Conservation (phyloP, 2,329 filamentous ascomycete genomes). For the Epichloe elymi region DNA sequence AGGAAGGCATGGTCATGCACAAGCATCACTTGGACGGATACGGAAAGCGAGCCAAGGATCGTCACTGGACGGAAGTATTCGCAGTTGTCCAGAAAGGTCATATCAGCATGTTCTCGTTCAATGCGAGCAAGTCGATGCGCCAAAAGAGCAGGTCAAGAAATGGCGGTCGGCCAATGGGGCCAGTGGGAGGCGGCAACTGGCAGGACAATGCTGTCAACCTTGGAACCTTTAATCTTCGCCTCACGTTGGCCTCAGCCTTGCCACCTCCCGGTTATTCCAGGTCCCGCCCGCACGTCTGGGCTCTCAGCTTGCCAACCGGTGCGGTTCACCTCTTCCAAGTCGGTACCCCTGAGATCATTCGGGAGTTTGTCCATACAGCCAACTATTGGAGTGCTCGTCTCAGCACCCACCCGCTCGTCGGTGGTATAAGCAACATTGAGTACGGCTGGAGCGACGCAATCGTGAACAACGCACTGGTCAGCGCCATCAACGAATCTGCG, state of each 20-base stretch:
- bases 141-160: slow-evolving; percentile 48
- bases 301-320: slow-evolving; percentile 78
- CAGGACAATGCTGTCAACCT: slow-evolving; percentile 89
- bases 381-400: slow-evolving; percentile 97
- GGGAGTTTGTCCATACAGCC: slow-evolving; percentile 84
- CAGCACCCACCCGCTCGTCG: slow-evolving; percentile 83
- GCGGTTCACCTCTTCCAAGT: slow-evolving; percentile 98
- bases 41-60: slow-evolving; percentile 85
- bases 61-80: slow-evolving; percentile 91
- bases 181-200: slow-evolving; percentile 95
- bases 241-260: slow-evolving; percentile 81
- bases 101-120: slow-evolving; percentile 89
- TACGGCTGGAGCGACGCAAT: slow-evolving; percentile 90
- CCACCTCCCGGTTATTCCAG: slow-evolving; percentile 90
- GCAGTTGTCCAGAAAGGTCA: slow-evolving; percentile 92
- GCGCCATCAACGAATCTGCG: slow-evolving; percentile 35
- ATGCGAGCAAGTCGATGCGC: slow-evolving; percentile 60
- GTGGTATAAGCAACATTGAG: slow-evolving; percentile 91
- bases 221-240: slow-evolving; percentile 74
- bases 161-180: slow-evolving; percentile 38
- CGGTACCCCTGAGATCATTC: slow-evolving; percentile 85
- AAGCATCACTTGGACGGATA: slow-evolving; percentile 89
- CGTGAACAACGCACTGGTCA: slow-evolving; percentile 48
- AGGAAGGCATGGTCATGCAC: slow-evolving; percentile 90
- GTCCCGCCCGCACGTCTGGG: slow-evolving; percentile 82